These are phyloP conservation scores for Quercus agrifolia DNA, from an alignment of 306 rosid genomes.

Conservation along the genomic window DNA sequence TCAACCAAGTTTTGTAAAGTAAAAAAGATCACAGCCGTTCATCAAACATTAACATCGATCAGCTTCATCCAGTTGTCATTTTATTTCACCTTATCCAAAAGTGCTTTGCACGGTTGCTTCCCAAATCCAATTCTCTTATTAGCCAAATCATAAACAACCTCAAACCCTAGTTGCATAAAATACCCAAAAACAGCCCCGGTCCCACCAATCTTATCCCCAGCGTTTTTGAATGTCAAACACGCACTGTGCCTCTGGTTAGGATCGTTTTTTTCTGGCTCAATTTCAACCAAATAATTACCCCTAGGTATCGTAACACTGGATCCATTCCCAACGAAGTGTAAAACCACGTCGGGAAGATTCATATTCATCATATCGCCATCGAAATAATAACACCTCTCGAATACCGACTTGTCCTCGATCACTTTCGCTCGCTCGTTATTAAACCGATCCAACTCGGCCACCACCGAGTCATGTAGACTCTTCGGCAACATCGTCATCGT, in stretches of 20 bases:
- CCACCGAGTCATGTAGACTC: constrained; percentile 55
- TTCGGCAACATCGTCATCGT: constrained; percentile 83
- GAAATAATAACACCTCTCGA: constrained; percentile 66
- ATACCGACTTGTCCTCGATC: constrained; percentile 62
- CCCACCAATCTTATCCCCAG: constrained; percentile 78
- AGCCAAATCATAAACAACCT: constrained; percentile 78
- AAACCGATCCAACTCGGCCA: constrained; percentile 56
- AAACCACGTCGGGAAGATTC: constrained; percentile 42
- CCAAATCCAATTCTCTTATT: constrained; percentile 84
- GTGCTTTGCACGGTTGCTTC: constrained; percentile 59
- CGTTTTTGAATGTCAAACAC: constrained; percentile 89
- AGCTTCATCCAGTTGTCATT: background rate
- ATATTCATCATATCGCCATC: constrained; percentile 24
- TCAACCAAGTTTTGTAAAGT: background rate
- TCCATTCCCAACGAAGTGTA: constrained; percentile 60
- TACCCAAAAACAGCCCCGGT: constrained; percentile 85
- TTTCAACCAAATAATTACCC: constrained; percentile 71
- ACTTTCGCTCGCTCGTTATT: constrained; percentile 50
- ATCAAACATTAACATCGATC: background rate
- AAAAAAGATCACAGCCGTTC: background rate
- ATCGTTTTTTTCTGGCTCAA: constrained; percentile 40
- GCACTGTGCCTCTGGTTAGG: constrained; percentile 39
- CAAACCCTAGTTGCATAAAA: constrained; percentile 88
- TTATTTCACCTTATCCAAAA: constrained; percentile 65
- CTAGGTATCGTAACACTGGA: constrained; percentile 58